Percentiles rank a stretch among this genome's conserved stretches.
Evolutionary conservation across 441 rosid species (phyloP).

Genomic region (Biscutella laevigata): DNA sequence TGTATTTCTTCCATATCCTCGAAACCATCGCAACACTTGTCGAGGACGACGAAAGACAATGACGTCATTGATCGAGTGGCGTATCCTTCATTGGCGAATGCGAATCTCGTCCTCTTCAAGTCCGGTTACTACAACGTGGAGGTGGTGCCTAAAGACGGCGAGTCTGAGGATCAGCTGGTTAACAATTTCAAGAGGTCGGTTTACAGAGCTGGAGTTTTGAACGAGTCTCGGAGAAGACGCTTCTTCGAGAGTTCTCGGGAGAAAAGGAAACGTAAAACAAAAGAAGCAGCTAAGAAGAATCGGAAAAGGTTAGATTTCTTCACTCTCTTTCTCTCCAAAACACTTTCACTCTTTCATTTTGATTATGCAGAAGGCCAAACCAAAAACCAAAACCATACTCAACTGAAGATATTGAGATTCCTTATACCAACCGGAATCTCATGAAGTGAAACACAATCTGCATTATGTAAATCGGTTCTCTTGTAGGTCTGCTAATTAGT

Average conservation of each 20-base stretch:
- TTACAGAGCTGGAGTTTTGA: constrained; percentile 67
- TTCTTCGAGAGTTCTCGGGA: constrained; percentile 61
- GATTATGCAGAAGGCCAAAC: constrained; percentile 8
- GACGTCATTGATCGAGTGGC: constrained; percentile 26
- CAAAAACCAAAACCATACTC: constrained; percentile 10
- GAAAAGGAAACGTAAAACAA: constrained; percentile 53
- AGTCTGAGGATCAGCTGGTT: constrained; percentile 68
- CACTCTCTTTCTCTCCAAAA: no score
- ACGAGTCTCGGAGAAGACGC: constrained; percentile 55
- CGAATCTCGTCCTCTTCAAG: constrained; percentile 49
- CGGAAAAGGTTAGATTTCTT: constrained; percentile 35
- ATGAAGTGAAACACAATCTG: no score
- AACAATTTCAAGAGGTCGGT: constrained; percentile 74
- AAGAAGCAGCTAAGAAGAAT: constrained; percentile 73
- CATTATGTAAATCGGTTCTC: neutral
- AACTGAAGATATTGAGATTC: constrained; percentile 15
- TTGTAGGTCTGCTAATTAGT: neutral
- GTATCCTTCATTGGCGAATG: constrained; percentile 51
- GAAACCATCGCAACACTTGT: neutral
- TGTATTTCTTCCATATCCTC: neutral
- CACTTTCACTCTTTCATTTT: neutral
- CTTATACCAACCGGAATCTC: constrained; percentile 3
- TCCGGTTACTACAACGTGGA: constrained; percentile 60
- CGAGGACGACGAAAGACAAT: constrained; percentile 1
- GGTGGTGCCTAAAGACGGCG: constrained; percentile 61